Evolutionary conservation across 352 stramenopile genomes (phyloP).

Genomic region (Phytophthora fragariaefolia): DNA sequence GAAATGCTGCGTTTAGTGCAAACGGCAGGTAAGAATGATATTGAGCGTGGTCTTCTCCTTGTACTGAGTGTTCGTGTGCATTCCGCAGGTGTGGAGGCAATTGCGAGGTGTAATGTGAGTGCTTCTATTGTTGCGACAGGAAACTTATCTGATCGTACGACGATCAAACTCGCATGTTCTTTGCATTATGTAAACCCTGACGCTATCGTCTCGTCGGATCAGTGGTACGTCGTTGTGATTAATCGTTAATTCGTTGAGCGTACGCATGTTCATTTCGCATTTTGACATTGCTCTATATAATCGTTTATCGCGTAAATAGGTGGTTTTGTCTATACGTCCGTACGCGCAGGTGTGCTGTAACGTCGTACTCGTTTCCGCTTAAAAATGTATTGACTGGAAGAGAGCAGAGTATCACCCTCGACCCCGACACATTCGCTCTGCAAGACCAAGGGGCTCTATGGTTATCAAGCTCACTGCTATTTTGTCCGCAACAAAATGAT

Average conservation of each 20-base stretch:
- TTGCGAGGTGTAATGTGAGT: constrained; percentile 30
- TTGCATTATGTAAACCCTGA: constrained; percentile 29
- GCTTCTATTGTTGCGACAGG: constrained; percentile 26
- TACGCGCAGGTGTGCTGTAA: constrained; percentile 31
- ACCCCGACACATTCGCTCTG: constrained; percentile 34
- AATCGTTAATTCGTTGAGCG: neutral
- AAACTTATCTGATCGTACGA: constrained; percentile 28
- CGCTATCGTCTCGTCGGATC: constrained; percentile 26
- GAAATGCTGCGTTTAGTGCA: constrained; percentile 41
- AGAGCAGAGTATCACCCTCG: constrained; percentile 38
- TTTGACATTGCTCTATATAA: constrained; percentile 6
- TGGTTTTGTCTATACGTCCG: constrained; percentile 45
- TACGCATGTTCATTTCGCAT: constrained; percentile 2
- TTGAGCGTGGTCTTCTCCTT: constrained; percentile 7
- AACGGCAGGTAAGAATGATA: constrained; percentile 14
- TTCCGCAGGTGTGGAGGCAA: constrained; percentile 31
- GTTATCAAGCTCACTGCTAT: constrained; percentile 51
- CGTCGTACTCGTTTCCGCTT: constrained; percentile 48
- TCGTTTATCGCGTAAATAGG: constrained; percentile 23
- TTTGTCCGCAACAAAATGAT: constrained; percentile 30
- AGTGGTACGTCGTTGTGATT: constrained; percentile 30
- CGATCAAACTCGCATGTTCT: constrained; percentile 32
- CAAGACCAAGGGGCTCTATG: constrained; percentile 37
- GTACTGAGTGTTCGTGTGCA: neutral
- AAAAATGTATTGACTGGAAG: constrained; percentile 11